Evolutionary conservation across 495 filamentous ascomycete species (phyloP).

Genomic region (Xylaria venustula): DNA sequence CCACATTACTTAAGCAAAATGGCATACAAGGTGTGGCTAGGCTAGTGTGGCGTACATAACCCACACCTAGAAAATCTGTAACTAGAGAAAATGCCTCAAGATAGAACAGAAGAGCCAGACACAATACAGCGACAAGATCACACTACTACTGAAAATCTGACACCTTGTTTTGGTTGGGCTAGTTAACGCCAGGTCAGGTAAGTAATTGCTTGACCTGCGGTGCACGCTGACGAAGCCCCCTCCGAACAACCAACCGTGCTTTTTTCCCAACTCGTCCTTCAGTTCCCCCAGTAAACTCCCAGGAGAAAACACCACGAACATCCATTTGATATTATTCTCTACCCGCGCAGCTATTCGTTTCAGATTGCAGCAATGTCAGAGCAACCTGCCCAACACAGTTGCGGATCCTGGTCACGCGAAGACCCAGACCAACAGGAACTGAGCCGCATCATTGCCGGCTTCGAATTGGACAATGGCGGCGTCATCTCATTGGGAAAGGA

Average conservation of each 20-base stretch:
- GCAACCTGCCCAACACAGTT: neutral
- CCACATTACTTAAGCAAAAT: no score
- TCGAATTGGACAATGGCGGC: neutral
- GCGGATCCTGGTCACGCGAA: neutral
- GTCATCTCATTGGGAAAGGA: neutral
- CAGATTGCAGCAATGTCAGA: neutral
- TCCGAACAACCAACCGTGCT: neutral
- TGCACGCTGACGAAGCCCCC: neutral
- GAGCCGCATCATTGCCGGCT: neutral
- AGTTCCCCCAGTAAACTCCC: neutral
- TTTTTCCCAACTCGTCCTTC: neutral
- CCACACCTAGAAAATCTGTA: no score
- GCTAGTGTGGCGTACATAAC: no score
- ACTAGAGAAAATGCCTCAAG: no score
- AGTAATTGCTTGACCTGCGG: no score
- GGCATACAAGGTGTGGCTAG: no score
- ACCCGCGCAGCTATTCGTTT: constrained; percentile 1
- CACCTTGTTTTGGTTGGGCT: no score
- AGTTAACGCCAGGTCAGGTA: no score
- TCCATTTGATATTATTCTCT: neutral
- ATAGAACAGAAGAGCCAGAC: no score
- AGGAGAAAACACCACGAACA: neutral
- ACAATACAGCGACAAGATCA: no score
- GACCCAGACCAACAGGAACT: constrained; percentile 1
- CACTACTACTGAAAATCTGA: no score